phyloP scores from a whole-genome alignment of 306 rosid genomes.

The barrel medic (Medicago truncatula) region DNA sequence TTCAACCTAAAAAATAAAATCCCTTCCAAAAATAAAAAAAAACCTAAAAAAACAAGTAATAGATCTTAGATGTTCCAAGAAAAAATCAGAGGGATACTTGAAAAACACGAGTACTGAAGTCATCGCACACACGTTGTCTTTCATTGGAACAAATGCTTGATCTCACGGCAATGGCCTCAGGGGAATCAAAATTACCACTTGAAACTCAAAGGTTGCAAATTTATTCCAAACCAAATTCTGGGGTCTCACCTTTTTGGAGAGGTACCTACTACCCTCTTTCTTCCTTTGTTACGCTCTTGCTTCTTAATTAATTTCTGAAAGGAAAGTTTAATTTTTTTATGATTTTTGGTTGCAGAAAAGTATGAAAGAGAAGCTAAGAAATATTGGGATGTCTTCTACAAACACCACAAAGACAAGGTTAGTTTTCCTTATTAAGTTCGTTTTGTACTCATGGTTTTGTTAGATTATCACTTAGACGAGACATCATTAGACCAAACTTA shows the following conservation, averaged over 20 bases:
- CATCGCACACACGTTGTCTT: not conserved
- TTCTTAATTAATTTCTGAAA: slow-evolving; percentile 3
- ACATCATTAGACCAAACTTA: no score
- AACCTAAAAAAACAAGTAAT: no score
- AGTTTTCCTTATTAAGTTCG: slow-evolving; percentile 33
- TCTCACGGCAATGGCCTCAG: slow-evolving; percentile 56
- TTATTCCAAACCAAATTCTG: slow-evolving; percentile 63
- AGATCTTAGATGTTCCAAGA: no score
- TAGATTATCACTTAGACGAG: not conserved
- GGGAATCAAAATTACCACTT: slow-evolving; percentile 47
- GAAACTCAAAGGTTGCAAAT: slow-evolving; percentile 72
- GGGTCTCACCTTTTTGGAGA: slow-evolving; percentile 84
- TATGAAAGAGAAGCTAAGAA: slow-evolving; percentile 89
- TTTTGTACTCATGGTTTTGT: not conserved
- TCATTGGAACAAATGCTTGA: not conserved
- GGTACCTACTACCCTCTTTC: slow-evolving; percentile 47
- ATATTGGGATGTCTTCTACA: slow-evolving; percentile 96
- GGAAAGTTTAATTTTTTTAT: slow-evolving; percentile 5
- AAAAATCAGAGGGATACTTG: no score
- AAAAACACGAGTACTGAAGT: no score
- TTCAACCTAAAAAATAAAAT: no score
- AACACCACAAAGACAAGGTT: slow-evolving; percentile 83
- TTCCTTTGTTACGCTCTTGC: not conserved
- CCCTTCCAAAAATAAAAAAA: no score
- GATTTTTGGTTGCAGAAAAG: slow-evolving; percentile 59